These are phyloP conservation scores for Pyrus bretschneideri DNA, from an alignment of 306 rosid species.

Conservation along the genomic window DNA sequence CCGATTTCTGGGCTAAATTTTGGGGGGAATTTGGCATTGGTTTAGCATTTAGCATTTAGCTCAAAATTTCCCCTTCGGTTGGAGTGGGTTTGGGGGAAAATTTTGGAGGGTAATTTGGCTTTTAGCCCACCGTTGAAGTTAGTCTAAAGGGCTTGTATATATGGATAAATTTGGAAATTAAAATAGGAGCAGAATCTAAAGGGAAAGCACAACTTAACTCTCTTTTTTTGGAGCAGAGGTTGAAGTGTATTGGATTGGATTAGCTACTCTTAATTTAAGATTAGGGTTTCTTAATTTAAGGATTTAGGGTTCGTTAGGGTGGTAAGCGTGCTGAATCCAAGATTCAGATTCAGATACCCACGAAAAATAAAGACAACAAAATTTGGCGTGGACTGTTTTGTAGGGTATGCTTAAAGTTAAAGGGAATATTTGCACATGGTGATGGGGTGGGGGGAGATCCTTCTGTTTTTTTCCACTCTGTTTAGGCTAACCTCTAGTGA, in stretches of 20 bases:
- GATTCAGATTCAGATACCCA: background rate
- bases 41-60: too few species aligned
- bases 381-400: background rate
- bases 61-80: too few species aligned
- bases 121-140: too few species aligned
- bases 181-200: background rate
- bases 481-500: background rate
- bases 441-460: background rate
- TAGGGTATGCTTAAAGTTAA: background rate
- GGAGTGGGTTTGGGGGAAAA: too few species aligned
- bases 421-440: slow-evolving; percentile 21
- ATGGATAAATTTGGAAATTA: too few species aligned
- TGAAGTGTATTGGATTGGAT: background rate
- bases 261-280: background rate
- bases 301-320: background rate
- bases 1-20: too few species aligned
- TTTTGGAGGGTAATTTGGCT: too few species aligned
- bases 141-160: too few species aligned
- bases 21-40: too few species aligned
- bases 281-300: background rate
- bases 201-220: background rate
- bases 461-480: background rate
- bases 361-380: background rate
- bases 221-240: background rate
- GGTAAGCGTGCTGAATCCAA: background rate